Conservation (phyloP, 768 basidiomycete genomes). For the Galerina sulciceps region DNA sequence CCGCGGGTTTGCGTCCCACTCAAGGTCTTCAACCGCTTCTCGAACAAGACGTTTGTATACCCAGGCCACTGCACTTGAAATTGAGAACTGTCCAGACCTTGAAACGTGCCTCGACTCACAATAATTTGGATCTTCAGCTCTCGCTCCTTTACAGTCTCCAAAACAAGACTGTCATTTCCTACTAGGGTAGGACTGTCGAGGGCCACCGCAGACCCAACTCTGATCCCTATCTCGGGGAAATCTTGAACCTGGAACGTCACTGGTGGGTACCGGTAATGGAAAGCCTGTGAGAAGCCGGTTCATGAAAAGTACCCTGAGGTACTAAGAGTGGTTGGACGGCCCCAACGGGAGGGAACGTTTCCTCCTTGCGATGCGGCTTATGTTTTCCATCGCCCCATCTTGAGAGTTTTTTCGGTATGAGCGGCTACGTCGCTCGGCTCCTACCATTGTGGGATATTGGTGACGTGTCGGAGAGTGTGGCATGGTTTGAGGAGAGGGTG, state of each 20-base stretch:
- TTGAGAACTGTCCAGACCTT: background rate
- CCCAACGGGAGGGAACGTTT: conserved; percentile 17
- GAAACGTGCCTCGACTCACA: conserved; percentile 25
- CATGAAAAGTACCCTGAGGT: conserved; percentile 27
- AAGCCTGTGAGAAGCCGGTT: conserved; percentile 6
- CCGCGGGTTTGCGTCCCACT: conserved; percentile 28
- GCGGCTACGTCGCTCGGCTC: background rate
- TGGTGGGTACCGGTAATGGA: conserved; percentile 21
- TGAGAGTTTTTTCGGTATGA: too few species aligned
- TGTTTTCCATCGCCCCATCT: background rate
- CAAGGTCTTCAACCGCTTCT: conserved; percentile 32
- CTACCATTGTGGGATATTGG: background rate
- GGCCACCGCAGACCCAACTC: conserved; percentile 31
- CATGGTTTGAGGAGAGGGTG: background rate
- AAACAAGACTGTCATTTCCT: conserved; percentile 24
- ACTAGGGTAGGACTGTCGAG: conserved; percentile 18
- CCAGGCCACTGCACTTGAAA: conserved; percentile 48
- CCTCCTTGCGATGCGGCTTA: background rate
- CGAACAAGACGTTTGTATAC: conserved; percentile 43
- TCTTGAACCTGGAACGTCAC: conserved; percentile 34
- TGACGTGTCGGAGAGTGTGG: background rate
- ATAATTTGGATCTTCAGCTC: conserved; percentile 38
- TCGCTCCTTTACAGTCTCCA: conserved; percentile 22
- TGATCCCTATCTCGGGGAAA: conserved; percentile 32
- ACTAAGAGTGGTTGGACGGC: conserved; percentile 26